Evolutionary conservation across 2,329 filamentous ascomycete genomes (phyloP).

Genomic region (Aspergillus pseudoviridinutans): DNA sequence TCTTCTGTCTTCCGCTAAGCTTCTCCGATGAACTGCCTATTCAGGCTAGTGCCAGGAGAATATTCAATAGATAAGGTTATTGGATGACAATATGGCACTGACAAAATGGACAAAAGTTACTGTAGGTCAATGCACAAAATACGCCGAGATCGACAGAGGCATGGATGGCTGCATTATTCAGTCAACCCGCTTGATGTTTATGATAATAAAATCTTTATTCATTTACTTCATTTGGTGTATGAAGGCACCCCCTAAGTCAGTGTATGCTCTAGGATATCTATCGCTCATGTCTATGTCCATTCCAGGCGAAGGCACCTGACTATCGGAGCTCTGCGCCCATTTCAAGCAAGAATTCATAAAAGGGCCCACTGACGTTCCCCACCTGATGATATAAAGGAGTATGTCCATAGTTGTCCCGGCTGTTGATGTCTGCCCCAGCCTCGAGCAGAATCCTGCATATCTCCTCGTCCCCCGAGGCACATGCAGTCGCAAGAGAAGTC

Average conservation of each 20-base stretch:
- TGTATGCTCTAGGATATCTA: too few relatives aligned
- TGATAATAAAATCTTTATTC: too few relatives aligned
- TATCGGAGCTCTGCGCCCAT: background rate
- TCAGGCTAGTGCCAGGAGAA: background rate
- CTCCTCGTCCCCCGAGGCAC: background rate
- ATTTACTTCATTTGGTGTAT: too few relatives aligned
- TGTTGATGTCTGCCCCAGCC: background rate
- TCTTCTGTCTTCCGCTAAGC: background rate
- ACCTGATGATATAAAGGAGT: background rate
- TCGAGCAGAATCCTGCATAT: background rate
- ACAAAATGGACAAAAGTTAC: too few relatives aligned
- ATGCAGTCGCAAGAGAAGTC: background rate
- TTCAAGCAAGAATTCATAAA: background rate
- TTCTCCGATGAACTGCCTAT: background rate
- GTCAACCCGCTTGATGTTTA: too few relatives aligned
- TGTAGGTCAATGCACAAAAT: too few relatives aligned
- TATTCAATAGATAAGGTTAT: background rate
- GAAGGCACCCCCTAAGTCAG: too few relatives aligned
- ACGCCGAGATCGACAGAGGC: too few relatives aligned
- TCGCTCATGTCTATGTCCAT: too few relatives aligned
- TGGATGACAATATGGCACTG: background rate
- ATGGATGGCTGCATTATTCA: too few relatives aligned
- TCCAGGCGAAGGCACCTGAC: too few relatives aligned
- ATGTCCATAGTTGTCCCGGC: background rate
- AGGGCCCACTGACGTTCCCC: rapidly evolving